Base-by-base conservation (phyloP, 441 rosid species). In the Croton setiger region DNA sequence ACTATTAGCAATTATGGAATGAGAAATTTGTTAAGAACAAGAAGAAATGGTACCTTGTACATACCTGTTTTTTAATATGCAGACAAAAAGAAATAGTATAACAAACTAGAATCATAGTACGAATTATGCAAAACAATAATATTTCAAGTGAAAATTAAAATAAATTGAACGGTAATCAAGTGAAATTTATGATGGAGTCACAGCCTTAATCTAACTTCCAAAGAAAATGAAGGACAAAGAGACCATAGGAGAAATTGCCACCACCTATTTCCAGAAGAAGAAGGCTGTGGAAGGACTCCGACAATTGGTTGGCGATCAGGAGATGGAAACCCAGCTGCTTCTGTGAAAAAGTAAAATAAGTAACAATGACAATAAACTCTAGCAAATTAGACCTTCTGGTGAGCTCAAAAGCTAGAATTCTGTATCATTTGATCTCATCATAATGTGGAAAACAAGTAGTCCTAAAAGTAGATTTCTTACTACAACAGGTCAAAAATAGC, bases 231-330 rank as follows among this genome's bases (percentile, higher is more conserved):
- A 58, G 7, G 41, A 3, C 60, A 44, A 11, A 36, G 63, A 54
- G 54, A 52, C 51, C 39, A 43, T 66, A 53, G 64, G 51, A 74
- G 66, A 49, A 55, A 33, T 52, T 33, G 53, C 72, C 81, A 76
- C 75, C 75, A 76, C 95, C 92, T 87, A 81, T 81, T 81, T 73
- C 85, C 84, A 0, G 76, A 76, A 68, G 84, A 80, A 68, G 71
- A 69, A 27, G 90, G 89, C 68, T 85, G 92, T 14, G 89, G 87
- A 70, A 89, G 87, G 79, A 89, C 72, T 75, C 90, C 90, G 65
- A 83, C 89, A 57, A 89, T 68, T 53, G 86, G 83, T 62, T 82
- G 85, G 35, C 72, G 79, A 69, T 79, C 76, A 69, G 75, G 74
- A 74, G 79, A 71, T 49, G 83, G 70, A 78, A 80, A 72, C 44